These are phyloP conservation scores for Penicillium sp. DNA, from an alignment of 2,329 filamentous ascomycete genomes.

Conservation along the genomic window DNA sequence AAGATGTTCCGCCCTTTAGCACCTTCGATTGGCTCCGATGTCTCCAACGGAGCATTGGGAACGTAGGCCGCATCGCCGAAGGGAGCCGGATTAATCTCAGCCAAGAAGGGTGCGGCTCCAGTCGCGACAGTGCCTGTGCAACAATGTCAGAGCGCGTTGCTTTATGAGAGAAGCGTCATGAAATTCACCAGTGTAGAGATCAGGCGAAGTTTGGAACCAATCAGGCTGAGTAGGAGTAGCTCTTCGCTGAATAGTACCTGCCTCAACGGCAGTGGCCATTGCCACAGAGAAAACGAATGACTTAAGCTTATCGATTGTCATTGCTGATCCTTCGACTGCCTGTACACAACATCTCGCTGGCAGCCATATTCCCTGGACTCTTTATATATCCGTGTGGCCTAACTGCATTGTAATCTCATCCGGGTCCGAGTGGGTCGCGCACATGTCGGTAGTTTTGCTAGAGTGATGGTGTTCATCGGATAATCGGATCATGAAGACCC, in stretches of 20 bases:
- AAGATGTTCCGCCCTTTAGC: constrained; percentile 66
- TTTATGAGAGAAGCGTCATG: not conserved
- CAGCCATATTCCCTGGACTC: not conserved
- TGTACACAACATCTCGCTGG: not conserved
- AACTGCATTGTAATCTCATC: not conserved
- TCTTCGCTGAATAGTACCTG: constrained; percentile 3
- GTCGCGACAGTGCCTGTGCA: constrained; percentile 48
- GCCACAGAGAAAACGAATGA: not conserved
- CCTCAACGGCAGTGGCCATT: constrained; percentile 3
- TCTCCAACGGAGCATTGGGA: constrained; percentile 71
- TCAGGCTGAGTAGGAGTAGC: constrained; percentile 10
- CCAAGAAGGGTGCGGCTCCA: constrained; percentile 68
- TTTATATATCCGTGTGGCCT: not conserved
- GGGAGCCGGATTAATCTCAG: constrained; percentile 68
- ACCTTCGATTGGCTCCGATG: constrained; percentile 66
- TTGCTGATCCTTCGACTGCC: not conserved
- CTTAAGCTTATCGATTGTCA: constrained; percentile 5
- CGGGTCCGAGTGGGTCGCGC: not conserved
- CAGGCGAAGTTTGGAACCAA: constrained; percentile 15
- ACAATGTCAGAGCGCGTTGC: not conserved
- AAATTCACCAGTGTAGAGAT: constrained; percentile 13
- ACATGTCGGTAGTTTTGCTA: not conserved
- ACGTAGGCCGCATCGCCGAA: constrained; percentile 64
- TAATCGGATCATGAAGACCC: not conserved
- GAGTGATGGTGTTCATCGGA: not conserved